These are phyloP conservation scores for Cyclostephanos tholiformis DNA, from an alignment of 108 stramenopile species.

Conservation along the genomic window DNA sequence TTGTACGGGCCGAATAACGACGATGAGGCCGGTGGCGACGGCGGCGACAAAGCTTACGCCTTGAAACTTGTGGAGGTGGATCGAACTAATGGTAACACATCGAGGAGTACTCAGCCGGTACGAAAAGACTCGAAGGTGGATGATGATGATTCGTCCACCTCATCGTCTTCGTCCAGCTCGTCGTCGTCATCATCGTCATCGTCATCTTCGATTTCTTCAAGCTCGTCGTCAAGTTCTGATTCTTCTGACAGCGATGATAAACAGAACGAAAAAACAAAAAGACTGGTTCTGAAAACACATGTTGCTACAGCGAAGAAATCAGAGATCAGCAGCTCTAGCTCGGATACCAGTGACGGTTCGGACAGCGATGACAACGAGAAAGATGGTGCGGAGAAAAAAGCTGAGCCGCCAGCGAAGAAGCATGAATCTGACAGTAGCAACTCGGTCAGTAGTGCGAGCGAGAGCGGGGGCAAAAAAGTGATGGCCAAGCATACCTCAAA, in stretches of 20 bases:
- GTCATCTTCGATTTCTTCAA: conserved; percentile 20
- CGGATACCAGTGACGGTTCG: conserved; percentile 7
- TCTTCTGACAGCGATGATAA: conserved; percentile 30
- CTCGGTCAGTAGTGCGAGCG: conserved; percentile 16
- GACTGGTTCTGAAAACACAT: neutral
- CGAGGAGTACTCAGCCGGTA: neutral
- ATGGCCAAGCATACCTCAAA: conserved; percentile 7
- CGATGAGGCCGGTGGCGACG: neutral
- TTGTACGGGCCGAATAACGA: conserved; percentile 31
- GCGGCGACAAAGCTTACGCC: conserved; percentile 16
- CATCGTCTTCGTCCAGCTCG: conserved; percentile 37
- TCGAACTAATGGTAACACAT: neutral
- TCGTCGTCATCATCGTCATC: conserved; percentile 32
- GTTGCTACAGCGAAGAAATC: neutral
- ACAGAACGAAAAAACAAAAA: conserved; percentile 19
- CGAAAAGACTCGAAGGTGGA: conserved; percentile 10
- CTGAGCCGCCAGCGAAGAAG: conserved; percentile 14
- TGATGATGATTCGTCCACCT: conserved; percentile 29
- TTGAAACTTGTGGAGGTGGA: conserved; percentile 30
- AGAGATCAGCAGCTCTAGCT: conserved; percentile 18
- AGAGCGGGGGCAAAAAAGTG: conserved; percentile 22
- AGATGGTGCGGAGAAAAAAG: conserved; percentile 12
- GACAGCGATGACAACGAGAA: conserved; percentile 21
- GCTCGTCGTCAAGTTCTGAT: conserved; percentile 28
- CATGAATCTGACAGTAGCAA: conserved; percentile 22